Evolutionary conservation across 805 yeast genomes (phyloP), one percentile per base, ranked within the genome.

Genomic region (Saccharomycopsis sp.): DNA sequence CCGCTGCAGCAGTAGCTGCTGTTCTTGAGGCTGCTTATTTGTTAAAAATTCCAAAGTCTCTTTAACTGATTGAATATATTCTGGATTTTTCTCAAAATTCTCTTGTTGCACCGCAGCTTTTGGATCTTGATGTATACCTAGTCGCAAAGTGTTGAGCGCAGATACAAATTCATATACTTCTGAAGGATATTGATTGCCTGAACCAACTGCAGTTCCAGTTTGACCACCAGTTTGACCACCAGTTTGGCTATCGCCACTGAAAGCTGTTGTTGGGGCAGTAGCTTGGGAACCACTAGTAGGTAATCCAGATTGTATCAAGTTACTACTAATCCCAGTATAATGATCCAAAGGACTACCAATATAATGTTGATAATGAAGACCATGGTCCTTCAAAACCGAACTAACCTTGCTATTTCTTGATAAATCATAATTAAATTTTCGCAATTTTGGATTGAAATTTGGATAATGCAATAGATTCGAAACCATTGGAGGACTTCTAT

Each of bases 121-220:
- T 9, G 13, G n/a, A 9, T 6, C 11, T 6, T 29, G 35, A n/a
- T 39, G 36, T 13, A 9, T 39, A 4, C 40, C 24, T 2, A 33
- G 16, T 17, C 23, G 35, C 17, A 45, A 24, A 26, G 20, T 31
- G 39, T 45, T 41, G 5, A 45, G 21, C 7, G 49, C 49, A 26
- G 49, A 45, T 9, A 45, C 46, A 34, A 45, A 45, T 28, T 45
- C 49, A 21, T 40, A 37, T 11, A 36, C 39, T 20, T 45, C 46
- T 11, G 45, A 33, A 6, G 40, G 11, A 21, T 42, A 36, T 4
- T n/a, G n/a, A n/a, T n/a, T n/a, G n/a, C n/a, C n/a, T n/a, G n/a
- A n/a, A n/a, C n/a, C n/a, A n/a, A n/a, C n/a, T n/a, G n/a, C n/a
- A n/a, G 13, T 13, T 27, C 29, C 29, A 6, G 22, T 19, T 8